Evolutionary conservation across 768 basidiomycete species (phyloP), one percentile per base, ranked within the genome.

Genomic region (Antrodiella citrinella): DNA sequence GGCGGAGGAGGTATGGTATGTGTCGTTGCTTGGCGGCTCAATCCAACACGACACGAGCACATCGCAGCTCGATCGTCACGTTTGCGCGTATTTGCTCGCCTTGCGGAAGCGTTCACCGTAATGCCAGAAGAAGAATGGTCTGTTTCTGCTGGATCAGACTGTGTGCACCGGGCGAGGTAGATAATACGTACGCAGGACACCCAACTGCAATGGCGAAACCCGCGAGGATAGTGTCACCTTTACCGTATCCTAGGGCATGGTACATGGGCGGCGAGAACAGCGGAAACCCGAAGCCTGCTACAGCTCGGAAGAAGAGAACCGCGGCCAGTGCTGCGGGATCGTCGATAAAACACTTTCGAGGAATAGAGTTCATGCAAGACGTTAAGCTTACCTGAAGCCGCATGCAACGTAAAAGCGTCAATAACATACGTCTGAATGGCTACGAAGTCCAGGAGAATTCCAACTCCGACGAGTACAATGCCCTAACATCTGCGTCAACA

Each of bases 181-280:
- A n/a, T 24, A 41, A 26, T 15, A 39, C 72, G 69, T 47, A 64
- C 76, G 77, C 73, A n/a, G 83, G 81, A 57, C 78, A 79, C 11
- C 85, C 84, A 25, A 87, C 61, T 1, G 62, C 72, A 38, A 86
- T 74, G 2, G 80, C 69, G 1, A 74, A 52, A 3, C 63, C 72
- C 0, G 82, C 84, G 4, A 90, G 69, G 1, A 88, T 69, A 0
- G 84, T 82, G 51, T 79, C 64, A 4, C 82, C 84, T 52, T 80
- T 82, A 0, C 86, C 86, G 51, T 82, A 83, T 2, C 85, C 86
- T 1, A 88, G 68, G 11, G 68, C 65, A 1, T 67, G 57, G 63
- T 76, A 87, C 79, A 88, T 84, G 25, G 75, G 67, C 19, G 82
- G 78, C 7, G 81, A 82, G 55, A 89, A 89, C n/a, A 89, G 65